Percentiles rank a stretch among this genome's conserved stretches.
Evolutionary conservation across 148 eudicot genomes (phyloP).

Genomic region (Diospyros lotus): DNA sequence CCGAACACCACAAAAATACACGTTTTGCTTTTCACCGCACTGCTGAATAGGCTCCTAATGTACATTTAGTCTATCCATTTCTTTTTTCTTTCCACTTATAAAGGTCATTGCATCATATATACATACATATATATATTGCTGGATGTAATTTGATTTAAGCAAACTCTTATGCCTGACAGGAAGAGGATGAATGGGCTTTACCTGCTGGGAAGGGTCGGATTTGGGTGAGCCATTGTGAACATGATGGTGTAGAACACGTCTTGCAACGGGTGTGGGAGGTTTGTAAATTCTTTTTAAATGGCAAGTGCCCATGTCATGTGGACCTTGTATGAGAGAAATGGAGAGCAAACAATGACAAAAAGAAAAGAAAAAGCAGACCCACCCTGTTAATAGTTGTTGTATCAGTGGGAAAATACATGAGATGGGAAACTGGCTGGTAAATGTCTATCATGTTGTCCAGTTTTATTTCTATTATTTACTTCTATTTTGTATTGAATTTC

Average conservation of each 20-base stretch:
- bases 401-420: no score
- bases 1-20: no score
- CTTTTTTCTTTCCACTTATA: not conserved
- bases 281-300: not conserved
- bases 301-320: not conserved
- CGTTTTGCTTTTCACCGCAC: no score
- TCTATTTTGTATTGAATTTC: no score
- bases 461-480: no score
- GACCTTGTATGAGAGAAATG: no score
- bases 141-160: not conserved
- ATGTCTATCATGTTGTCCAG: no score
- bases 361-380: no score
- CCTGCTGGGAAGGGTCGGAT: constrained; percentile 39
- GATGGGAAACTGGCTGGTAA: no score
- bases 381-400: no score
- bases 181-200: constrained; percentile 76
- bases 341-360: no score
- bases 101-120: not conserved
- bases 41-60: no score
- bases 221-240: constrained; percentile 11
- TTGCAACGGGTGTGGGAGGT: not conserved
- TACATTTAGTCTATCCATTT: not conserved
- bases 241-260: constrained; percentile 6
- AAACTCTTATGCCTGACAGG: constrained; percentile 35
- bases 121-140: not conserved